Base-by-base conservation (phyloP, 441 rosid genomes). In the Adansonia madagascariensis region DNA sequence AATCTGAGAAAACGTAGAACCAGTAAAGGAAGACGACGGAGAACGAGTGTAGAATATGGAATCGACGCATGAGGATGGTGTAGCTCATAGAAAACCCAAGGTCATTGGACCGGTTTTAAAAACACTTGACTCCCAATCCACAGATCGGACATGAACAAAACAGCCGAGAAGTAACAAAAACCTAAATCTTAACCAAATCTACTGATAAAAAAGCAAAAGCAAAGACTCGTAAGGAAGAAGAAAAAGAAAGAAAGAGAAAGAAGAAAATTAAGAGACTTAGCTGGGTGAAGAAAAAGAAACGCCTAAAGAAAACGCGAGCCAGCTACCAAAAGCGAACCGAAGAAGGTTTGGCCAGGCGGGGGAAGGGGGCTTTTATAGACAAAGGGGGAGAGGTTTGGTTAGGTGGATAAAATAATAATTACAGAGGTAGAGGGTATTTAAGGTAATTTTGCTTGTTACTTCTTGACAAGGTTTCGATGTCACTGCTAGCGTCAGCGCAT, bases 1-100 rank as follows among this genome's bases (percentile, higher is more conserved):
- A n/a, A n/a, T 90, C 86, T 83, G 98, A 94, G 82, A 94, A 90
- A 60, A 88, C 98, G 86, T 92, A 92, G 39, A 94, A 88, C 88
- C 95, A 91, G 89, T 94, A 94, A 14, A 94, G 95, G 74, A 90
- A 94, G 4, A 89, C 97, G 76, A 94, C 97, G 14, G 98, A 94
- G 82, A 92, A 92, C 5, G 98, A 94, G 81, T 94, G 98, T 18
- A 92, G 80, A 72, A 94, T 83, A 52, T 97, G 92, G 77, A 94
- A 85, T 46, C 92, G 92, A 78, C 92, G 91, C 87, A 91, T 89
- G 80, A 86, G 85, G 46, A 89, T 83, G 2, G 85, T n/a, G n/a
- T n/a, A 85, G 76, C 22, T 91, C 94, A 92, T 86, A 86, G 88
- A 89, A 79, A 80, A 81, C 76, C 86, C 64, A 81, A 77, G 79